Conservation (phyloP, 345 rosid species). For the Salix caprea region DNA sequence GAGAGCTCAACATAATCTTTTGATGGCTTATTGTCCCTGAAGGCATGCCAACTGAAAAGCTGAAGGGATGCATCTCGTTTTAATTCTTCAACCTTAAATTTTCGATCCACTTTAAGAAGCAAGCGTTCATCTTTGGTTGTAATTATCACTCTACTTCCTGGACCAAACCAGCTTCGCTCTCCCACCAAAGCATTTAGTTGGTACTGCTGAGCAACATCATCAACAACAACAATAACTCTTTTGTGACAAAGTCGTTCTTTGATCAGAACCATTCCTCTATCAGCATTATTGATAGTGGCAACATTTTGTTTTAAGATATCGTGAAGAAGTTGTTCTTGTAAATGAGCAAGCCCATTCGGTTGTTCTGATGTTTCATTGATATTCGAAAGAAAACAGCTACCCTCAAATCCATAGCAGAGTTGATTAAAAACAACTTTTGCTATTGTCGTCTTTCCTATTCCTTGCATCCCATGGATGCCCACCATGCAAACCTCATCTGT, state of each 20-base stretch:
- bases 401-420: neutral
- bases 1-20: neutral
- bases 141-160: neutral
- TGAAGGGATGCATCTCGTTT: neutral
- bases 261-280: too few species aligned
- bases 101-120: neutral
- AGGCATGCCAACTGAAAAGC: constrained; percentile 11
- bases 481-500: neutral
- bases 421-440: neutral
- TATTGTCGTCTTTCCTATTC: neutral
- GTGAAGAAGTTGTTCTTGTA: too few species aligned
- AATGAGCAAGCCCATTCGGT: too few species aligned
- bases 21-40: neutral
- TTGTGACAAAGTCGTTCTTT: too few species aligned
- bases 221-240: too few species aligned
- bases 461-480: neutral
- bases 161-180: too few species aligned
- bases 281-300: too few species aligned
- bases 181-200: too few species aligned
- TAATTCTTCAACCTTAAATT: neutral
- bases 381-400: neutral
- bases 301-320: too few species aligned
- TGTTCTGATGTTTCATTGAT: neutral
- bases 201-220: too few species aligned
- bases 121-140: constrained; percentile 3